Evolutionary conservation across 129 eudicot genomes (phyloP).

Genomic region (Saposhnikovia divaricata): DNA sequence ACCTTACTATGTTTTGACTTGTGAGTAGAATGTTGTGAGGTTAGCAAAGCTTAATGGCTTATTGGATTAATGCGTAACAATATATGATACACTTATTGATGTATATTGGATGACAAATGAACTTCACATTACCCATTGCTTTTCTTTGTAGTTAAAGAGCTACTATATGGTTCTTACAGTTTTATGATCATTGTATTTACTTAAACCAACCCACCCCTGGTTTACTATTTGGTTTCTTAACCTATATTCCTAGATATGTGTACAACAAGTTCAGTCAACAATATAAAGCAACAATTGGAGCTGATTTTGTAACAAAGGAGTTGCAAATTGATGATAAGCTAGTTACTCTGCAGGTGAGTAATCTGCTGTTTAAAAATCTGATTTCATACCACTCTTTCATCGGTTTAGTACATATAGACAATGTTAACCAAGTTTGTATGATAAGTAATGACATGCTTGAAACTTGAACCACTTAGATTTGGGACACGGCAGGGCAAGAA

Average conservation of each 20-base stretch:
- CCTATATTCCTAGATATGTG: conserved; percentile 47
- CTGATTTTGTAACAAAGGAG: conserved; percentile 83
- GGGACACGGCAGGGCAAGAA: conserved; percentile 98
- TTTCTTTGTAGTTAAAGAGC: background rate
- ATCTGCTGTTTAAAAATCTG: background rate
- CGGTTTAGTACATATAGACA: background rate
- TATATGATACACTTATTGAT: too few relatives aligned
- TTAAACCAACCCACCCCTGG: background rate
- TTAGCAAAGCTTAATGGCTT: too few relatives aligned
- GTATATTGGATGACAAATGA: background rate
- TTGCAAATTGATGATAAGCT: conserved; percentile 60
- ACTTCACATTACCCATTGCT: background rate
- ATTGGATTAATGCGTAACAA: background rate
- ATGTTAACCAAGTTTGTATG: background rate
- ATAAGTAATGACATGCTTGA: background rate
- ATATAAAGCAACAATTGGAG: conserved; percentile 87
- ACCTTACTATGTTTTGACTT: background rate
- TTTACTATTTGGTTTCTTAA: background rate
- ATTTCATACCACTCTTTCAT: background rate
- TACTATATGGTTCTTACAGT: background rate
- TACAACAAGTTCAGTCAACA: conserved; percentile 46
- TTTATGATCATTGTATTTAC: background rate
- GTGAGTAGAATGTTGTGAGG: too few relatives aligned
- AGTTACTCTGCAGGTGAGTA: conserved; percentile 66
- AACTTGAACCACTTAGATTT: conserved; percentile 35